Percentiles rank a stretch among this genome's conserved stretches.
phyloP scores from a whole-genome alignment of 75 land plant species.

The Pseudotsuga menziesii region DNA sequence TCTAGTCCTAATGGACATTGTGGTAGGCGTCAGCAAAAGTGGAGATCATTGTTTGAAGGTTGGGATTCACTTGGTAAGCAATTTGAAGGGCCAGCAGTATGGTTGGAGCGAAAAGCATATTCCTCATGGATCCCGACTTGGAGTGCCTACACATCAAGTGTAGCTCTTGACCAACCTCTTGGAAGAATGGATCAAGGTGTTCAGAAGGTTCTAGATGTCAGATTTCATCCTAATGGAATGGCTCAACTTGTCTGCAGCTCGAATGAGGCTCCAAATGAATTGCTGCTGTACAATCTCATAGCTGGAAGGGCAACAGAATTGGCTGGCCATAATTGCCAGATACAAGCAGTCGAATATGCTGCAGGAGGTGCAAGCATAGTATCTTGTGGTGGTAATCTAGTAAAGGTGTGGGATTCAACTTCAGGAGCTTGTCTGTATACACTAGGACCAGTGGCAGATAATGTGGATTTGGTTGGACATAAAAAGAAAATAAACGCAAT shows the following conservation, averaged over 20 bases:
- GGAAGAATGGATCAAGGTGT: conserved; percentile 45
- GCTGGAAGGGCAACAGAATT: conserved; percentile 35
- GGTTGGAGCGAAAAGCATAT: conserved; percentile 22
- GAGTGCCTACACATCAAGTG: conserved; percentile 47
- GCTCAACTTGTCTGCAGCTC: conserved; percentile 40
- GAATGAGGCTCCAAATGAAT: conserved; percentile 44
- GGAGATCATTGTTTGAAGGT: conserved; percentile 33
- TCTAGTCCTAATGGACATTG: background rate
- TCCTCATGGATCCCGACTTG: conserved; percentile 44
- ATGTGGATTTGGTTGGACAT: conserved; percentile 28
- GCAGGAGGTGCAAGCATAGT: conserved; percentile 27
- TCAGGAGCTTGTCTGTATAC: conserved; percentile 40
- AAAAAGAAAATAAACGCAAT: conserved; percentile 46
- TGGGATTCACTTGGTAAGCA: conserved; percentile 45
- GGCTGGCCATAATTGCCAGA: conserved; percentile 49
- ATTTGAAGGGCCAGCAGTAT: conserved; percentile 26
- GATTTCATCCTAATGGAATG: conserved; percentile 37
- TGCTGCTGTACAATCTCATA: conserved; percentile 32
- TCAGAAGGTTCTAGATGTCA: conserved; percentile 45
- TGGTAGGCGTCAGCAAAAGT: conserved; percentile 17
- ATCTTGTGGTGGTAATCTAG: conserved; percentile 35
- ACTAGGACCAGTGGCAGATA: conserved; percentile 28
- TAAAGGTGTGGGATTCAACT: conserved; percentile 46
- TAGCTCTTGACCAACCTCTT: conserved; percentile 42
- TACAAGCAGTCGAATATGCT: conserved; percentile 53